Conservation (phyloP, 2,329 filamentous ascomycete species). For the Penicillium sp. region DNA sequence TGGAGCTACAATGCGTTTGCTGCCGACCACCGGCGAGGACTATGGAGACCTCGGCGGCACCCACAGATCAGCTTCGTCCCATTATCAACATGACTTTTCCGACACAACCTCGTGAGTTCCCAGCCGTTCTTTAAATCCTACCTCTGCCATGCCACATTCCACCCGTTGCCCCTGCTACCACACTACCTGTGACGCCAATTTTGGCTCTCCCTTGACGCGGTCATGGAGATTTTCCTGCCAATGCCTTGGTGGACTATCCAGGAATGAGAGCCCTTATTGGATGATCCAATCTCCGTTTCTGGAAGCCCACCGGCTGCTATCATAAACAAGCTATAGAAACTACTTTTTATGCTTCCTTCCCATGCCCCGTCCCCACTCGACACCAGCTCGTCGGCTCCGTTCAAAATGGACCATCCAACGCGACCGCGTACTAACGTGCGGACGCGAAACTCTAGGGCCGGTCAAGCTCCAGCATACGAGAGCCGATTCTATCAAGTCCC, state of each 20-base stretch:
- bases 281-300: not conserved
- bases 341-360: slow-evolving; percentile 2
- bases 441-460: slow-evolving; percentile 14
- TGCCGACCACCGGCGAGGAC: slow-evolving; percentile 38
- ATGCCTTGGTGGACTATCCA: slow-evolving; percentile 2
- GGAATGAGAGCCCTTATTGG: slow-evolving; percentile 7
- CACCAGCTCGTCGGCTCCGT: slow-evolving; percentile 1
- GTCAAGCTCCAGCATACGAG: slow-evolving; percentile 14
- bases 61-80: slow-evolving; percentile 23
- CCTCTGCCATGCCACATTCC: slow-evolving; percentile 16
- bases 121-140: slow-evolving; percentile 11
- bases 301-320: not conserved
- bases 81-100: slow-evolving; percentile 24
- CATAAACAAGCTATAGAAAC: slow-evolving; percentile 9
- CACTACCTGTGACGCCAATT: slow-evolving; percentile 4
- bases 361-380: slow-evolving; percentile 1
- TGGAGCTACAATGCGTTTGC: slow-evolving; percentile 42
- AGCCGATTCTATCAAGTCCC: slow-evolving; percentile 25
- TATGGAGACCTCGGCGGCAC: slow-evolving; percentile 31
- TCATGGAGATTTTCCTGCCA: not conserved
- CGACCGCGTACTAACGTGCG: slow-evolving; percentile 22
- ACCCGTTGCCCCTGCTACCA: slow-evolving; percentile 25
- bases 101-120: slow-evolving; percentile 37
- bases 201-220: slow-evolving; percentile 11
- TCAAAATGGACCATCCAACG: slow-evolving; percentile 14